Evolutionary conservation across 2,329 filamentous ascomycete species (phyloP).

Genomic region (Teratosphaeriaceae sp.): DNA sequence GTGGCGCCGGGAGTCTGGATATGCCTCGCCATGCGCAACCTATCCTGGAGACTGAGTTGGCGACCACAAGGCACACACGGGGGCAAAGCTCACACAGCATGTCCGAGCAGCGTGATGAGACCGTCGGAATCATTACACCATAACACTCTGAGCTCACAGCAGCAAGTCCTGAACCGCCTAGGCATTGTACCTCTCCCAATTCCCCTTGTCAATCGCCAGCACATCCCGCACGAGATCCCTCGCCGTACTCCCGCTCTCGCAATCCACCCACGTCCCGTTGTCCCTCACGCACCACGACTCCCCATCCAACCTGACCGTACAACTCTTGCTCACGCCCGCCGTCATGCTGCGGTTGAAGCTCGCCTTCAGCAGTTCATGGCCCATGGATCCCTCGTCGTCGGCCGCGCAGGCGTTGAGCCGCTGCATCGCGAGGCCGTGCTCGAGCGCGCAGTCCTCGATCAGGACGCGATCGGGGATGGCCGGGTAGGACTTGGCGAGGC

Average conservation of each 20-base stretch:
- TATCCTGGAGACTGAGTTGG: no score
- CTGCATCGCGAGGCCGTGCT: constrained; percentile 81
- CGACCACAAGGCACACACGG: no score
- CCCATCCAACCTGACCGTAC: constrained; percentile 59
- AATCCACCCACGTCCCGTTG: constrained; percentile 70
- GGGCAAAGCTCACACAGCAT: neutral
- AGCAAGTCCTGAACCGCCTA: constrained; percentile 1
- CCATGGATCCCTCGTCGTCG: constrained; percentile 65
- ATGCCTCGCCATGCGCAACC: no score
- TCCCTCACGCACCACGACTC: constrained; percentile 81
- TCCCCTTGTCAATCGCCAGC: neutral
- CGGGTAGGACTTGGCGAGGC: constrained; percentile 67
- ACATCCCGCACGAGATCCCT: constrained; percentile 44
- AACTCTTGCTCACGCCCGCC: constrained; percentile 40
- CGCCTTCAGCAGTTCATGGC: constrained; percentile 58
- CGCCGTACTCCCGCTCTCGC: constrained; percentile 59
- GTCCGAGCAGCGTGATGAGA: neutral
- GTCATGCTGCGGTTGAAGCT: constrained; percentile 59
- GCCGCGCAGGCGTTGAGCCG: constrained; percentile 76
- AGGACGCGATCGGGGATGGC: constrained; percentile 73
- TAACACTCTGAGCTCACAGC: neutral
- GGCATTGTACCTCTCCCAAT: constrained; percentile 4
- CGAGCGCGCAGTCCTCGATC: constrained; percentile 79
- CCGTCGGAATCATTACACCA: neutral
- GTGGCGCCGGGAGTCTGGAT: no score